phyloP scores from a whole-genome alignment of 2,329 filamentous ascomycete species.

The Fusarium torreyae region DNA sequence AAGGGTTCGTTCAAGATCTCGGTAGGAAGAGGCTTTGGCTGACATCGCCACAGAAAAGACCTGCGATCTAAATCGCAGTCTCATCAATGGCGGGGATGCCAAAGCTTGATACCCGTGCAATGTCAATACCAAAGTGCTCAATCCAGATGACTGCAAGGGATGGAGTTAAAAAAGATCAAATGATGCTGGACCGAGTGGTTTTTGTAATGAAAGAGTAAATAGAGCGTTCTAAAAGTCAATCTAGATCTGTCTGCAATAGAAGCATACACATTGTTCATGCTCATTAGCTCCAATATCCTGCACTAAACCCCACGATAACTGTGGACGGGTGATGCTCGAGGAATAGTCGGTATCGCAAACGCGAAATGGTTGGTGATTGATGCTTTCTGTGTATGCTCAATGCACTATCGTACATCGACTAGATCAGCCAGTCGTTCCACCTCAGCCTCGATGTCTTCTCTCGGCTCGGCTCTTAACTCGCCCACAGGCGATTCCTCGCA shows the following conservation, averaged over 20 bases:
- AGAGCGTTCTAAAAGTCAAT: no score
- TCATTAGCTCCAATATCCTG: neutral
- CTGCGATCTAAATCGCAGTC: constrained; percentile 57
- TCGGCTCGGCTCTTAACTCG: neutral
- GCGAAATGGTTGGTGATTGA: neutral
- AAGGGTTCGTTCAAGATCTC: neutral
- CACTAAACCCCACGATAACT: neutral
- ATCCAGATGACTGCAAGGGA: no score
- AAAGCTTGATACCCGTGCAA: constrained; percentile 54
- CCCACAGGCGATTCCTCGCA: neutral
- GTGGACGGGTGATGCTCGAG: no score
- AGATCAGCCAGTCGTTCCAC: neutral
- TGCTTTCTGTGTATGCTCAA: neutral
- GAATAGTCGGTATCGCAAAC: neutral
- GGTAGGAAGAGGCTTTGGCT: neutral
- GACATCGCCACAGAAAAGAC: constrained; percentile 18
- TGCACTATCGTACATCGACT: neutral
- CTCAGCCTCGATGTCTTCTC: neutral
- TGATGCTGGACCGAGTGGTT: no score
- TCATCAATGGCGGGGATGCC: no score
- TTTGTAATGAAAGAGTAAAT: no score
- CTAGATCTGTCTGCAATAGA: no score
- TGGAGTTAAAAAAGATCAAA: no score
- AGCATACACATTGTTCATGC: neutral
- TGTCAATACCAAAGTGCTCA: neutral